These are phyloP conservation scores for Cystobasidium slooffiae DNA, from an alignment of 1,284 basidiomycete genomes.

Conservation along the genomic window DNA sequence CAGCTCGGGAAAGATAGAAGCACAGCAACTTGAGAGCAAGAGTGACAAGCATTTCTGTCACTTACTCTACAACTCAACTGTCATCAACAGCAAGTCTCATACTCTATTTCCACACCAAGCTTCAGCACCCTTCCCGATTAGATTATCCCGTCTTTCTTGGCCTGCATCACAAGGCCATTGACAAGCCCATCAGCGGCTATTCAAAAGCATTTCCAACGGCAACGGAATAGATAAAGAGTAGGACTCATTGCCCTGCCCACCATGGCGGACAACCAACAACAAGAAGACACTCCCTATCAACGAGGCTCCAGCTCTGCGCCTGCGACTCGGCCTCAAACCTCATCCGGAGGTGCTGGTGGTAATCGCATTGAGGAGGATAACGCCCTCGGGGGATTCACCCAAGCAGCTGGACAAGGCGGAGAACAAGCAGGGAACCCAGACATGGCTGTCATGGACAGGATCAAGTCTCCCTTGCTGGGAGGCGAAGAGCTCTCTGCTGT, in stretches of 20 bases:
- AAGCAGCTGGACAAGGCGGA: background rate
- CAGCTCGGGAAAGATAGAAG: too few relatives aligned
- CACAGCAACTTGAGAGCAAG: too few relatives aligned
- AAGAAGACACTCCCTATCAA: constrained; percentile 21
- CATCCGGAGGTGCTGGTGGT: background rate
- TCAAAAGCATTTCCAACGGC: too few relatives aligned
- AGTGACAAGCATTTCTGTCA: too few relatives aligned
- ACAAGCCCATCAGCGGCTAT: too few relatives aligned
- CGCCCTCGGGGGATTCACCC: background rate
- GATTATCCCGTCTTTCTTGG: too few relatives aligned
- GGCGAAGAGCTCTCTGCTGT: constrained; percentile 34
- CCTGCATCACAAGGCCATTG: too few relatives aligned
- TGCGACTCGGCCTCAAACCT: constrained; percentile 25
- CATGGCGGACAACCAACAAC: constrained; percentile 8
- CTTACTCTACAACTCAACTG: too few relatives aligned
- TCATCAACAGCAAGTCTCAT: too few relatives aligned
- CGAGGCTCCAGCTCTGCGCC: constrained; percentile 46
- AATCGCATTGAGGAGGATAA: constrained; percentile 3
- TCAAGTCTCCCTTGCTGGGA: constrained; percentile 23
- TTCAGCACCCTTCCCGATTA: too few relatives aligned
- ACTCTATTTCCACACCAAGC: too few relatives aligned
- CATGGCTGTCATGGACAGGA: constrained; percentile 11
- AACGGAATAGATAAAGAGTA: too few relatives aligned
- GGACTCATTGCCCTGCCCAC: background rate
- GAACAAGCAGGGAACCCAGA: background rate